These are phyloP conservation scores for Fraxinus platypoda DNA, from an alignment of 305 asterid genomes.

Conservation along the genomic window DNA sequence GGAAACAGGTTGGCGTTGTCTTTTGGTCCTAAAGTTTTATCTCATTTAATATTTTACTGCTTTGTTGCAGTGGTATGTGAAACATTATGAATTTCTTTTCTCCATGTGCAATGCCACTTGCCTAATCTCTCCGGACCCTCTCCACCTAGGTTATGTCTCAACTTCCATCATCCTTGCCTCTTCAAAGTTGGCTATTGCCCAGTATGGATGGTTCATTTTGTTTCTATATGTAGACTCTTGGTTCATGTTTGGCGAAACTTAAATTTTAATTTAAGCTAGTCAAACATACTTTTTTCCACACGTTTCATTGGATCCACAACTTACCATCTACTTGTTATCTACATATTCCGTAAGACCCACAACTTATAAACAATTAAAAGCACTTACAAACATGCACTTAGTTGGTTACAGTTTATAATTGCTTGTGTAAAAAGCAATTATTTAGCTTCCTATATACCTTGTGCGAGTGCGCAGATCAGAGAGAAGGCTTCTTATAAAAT, in stretches of 20 bases:
- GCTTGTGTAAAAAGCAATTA: constrained; percentile 13
- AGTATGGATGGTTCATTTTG: background rate
- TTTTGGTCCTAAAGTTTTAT: background rate
- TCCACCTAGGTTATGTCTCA: constrained; percentile 10
- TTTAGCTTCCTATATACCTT: background rate
- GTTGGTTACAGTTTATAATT: constrained; percentile 4
- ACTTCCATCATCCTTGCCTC: constrained; percentile 23
- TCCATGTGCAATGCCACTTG: constrained; percentile 24
- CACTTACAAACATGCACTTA: background rate
- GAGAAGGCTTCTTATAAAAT: background rate
- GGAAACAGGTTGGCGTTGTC: background rate
- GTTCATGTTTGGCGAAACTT: background rate
- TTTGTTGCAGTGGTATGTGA: constrained; percentile 32
- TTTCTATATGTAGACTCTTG: background rate
- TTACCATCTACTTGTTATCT: background rate
- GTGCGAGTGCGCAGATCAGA: background rate
- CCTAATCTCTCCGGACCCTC: background rate
- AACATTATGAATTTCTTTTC: constrained; percentile 24
- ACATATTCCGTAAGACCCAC: background rate
- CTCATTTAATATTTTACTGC: constrained; percentile 16
- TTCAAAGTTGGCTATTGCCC: constrained; percentile 20
- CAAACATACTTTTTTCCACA: background rate
- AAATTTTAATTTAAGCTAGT: background rate
- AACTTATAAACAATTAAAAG: background rate
- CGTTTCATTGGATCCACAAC: background rate